These are phyloP conservation scores for Suzukiozyma palmioleophila DNA, from an alignment of 1,139 yeast genomes.

Conservation along the genomic window DNA sequence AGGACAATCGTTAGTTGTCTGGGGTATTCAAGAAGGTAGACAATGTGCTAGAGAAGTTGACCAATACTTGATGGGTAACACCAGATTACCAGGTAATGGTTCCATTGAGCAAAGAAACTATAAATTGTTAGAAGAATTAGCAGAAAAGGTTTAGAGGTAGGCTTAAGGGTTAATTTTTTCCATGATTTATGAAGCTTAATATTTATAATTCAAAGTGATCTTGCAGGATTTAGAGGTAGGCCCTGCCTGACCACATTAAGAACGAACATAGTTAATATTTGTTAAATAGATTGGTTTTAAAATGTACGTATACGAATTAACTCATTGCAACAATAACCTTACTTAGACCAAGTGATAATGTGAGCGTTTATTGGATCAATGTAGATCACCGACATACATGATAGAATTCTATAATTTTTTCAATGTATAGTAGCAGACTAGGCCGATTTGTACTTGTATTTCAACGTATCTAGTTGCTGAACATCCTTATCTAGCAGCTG, in stretches of 20 bases:
- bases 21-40: conserved; percentile 99
- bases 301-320: too few relatives aligned
- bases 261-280: too few relatives aligned
- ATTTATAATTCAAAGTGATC: too few relatives aligned
- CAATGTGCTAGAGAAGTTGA: conserved; percentile 97
- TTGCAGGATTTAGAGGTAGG: too few relatives aligned
- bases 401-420: too few relatives aligned
- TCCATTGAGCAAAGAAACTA: conserved; percentile 82
- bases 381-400: too few relatives aligned
- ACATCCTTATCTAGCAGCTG: not conserved
- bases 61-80: conserved; percentile 65
- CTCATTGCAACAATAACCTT: too few relatives aligned
- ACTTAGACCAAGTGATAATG: too few relatives aligned
- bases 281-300: too few relatives aligned
- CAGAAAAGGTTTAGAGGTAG: conserved; percentile 45
- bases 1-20: conserved; percentile 95
- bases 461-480: not conserved
- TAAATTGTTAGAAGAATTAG: conserved; percentile 68
- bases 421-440: not conserved
- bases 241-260: too few relatives aligned
- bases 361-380: too few relatives aligned
- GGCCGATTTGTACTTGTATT: conserved; percentile 1
- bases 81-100: conserved; percentile 91
- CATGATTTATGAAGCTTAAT: too few relatives aligned
- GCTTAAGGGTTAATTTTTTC: not conserved